Evolutionary conservation across 768 basidiomycete genomes (phyloP), one percentile per base, ranked within the genome.

Genomic region (Tephrocybe sp.): DNA sequence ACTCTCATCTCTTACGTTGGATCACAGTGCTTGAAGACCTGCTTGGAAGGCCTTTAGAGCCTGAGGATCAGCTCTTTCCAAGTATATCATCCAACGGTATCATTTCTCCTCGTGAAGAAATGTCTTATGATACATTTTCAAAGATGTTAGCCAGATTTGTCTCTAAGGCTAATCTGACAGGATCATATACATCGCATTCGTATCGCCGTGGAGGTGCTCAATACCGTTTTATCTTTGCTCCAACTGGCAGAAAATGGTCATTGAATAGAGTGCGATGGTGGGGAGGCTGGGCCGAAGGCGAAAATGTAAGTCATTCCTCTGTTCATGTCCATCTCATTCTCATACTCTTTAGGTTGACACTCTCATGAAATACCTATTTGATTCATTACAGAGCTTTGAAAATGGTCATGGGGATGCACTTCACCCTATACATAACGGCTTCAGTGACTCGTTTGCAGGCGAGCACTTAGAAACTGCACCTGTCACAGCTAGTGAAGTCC

Each of bases 231-330:
- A n/a, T n/a, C n/a, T n/a, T n/a, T n/a, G n/a, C n/a, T n/a, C n/a
- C n/a, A n/a, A n/a, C n/a, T 3, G 62, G 65, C 0, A 44, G 67
- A 36, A 55, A 63, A 3, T 76, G 74, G 73, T 60, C 67, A 0
- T 50, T 76, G 16, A 56, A 45, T 7, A 56, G 38, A 1, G 61
- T 73, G 4, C 58, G 57, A 5, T 75, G 72, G 73, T 76, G 74
- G 72, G 74, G 71, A 0, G 70, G 71, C 10, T 73, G 72, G 73
- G 70, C 70, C 13, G 55, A 56, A 21, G 60, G 64, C 0, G 70
- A 74, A 49, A 61, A 68, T 42, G 71, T 72, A 38, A 30, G 65
- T 42, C 23, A n/a, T 25, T 29, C 15, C n/a, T n/a, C n/a, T n/a
- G n/a, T n/a, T n/a, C n/a, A n/a, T n/a, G n/a, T n/a, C n/a, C n/a